phyloP scores from a whole-genome alignment of 371 early-diverging fungal species.

The Apophysomyces elegans region DNA sequence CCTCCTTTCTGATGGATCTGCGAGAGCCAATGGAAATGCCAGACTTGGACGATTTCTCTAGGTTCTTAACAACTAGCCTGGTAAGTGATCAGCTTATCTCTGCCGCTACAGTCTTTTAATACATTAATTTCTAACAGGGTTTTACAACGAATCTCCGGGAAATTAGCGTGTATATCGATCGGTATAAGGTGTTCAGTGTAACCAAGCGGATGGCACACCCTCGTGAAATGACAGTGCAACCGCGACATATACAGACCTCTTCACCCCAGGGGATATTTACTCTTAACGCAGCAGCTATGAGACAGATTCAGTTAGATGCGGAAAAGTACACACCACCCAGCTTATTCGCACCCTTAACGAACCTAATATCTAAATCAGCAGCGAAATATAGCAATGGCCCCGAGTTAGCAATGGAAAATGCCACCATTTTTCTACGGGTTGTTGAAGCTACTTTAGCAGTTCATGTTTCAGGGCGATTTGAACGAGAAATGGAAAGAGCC shows the following conservation, averaged over 20 bases:
- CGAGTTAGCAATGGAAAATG: conserved; percentile 45
- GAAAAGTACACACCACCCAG: conserved; percentile 53
- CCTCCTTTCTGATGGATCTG: conserved; percentile 75
- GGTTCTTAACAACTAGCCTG: conserved; percentile 84
- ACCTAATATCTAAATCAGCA: conserved; percentile 21
- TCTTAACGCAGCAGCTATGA: conserved; percentile 60
- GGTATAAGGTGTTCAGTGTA: conserved; percentile 60
- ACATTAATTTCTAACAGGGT: conserved; percentile 34
- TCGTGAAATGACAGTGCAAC: conserved; percentile 60
- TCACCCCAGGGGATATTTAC: conserved; percentile 79
- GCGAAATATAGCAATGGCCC: conserved; percentile 18
- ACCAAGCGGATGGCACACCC: conserved; percentile 69
- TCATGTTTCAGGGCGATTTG: conserved; percentile 55
- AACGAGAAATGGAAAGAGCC: conserved; percentile 85
- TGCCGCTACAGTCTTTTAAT: not conserved
- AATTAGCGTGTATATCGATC: conserved; percentile 70
- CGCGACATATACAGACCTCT: conserved; percentile 45
- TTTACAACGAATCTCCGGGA: conserved; percentile 80
- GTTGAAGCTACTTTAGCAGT: conserved; percentile 70
- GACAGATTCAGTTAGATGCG: conserved; percentile 76
- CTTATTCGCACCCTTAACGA: conserved; percentile 30
- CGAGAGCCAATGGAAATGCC: conserved; percentile 81
- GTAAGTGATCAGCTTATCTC: conserved; percentile 26
- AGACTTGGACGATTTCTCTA: conserved; percentile 72
- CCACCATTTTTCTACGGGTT: conserved; percentile 74